Base-by-base conservation (phyloP, 2,329 filamentous ascomycete species). In the Penicillium sp. region DNA sequence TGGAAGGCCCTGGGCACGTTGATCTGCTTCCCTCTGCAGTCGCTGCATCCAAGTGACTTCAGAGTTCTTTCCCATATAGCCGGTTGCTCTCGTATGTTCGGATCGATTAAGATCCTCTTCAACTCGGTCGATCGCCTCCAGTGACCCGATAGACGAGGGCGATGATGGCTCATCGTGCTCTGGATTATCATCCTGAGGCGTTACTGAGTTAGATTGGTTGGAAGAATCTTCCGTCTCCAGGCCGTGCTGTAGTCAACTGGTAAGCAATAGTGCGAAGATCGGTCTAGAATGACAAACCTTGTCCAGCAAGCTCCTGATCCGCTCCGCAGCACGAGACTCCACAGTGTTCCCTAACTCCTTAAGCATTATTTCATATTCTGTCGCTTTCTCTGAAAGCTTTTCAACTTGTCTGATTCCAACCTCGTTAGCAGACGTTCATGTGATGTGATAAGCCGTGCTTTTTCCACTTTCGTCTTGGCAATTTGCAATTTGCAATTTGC, bases 31-130 rank as follows among this genome's bases (percentile, higher is more conserved):
- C 63, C 66, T 61, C 7, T 69, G 70, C 22, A 78, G 55, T 36
- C 73, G 68, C 55, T 78, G 75, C 61, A 78, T 70, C 76, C 76
- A 79, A 13, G 71, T 77, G 13, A 77, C 61, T 50, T 78, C 75
- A 1, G 76, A 78, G 39, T 76, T 77, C 54, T 78, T 78, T 3
- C 76, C 76, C 66, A 76, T 73, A 55, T 73, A 78, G 1, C 75
- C 74, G 1, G 73, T 77, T 7, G 71, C 69, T 49, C 72, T 62
- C 2, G 71, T 65, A 39, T 66, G 57, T 56, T 72, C 68, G 49
- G 59, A 69, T 42, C 72, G 68, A 18, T 75, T 75, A 45, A 77
- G 62, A 43, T 79, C 76, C 58, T 78, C 75, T 45, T 77, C 72
- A 13, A 77, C 73, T n/a, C 73, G 68, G 56, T 78, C 76, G 21